These are phyloP conservation scores for Hypoxylon intermedium DNA, from an alignment of 495 filamentous ascomycete species.

Conservation along the genomic window DNA sequence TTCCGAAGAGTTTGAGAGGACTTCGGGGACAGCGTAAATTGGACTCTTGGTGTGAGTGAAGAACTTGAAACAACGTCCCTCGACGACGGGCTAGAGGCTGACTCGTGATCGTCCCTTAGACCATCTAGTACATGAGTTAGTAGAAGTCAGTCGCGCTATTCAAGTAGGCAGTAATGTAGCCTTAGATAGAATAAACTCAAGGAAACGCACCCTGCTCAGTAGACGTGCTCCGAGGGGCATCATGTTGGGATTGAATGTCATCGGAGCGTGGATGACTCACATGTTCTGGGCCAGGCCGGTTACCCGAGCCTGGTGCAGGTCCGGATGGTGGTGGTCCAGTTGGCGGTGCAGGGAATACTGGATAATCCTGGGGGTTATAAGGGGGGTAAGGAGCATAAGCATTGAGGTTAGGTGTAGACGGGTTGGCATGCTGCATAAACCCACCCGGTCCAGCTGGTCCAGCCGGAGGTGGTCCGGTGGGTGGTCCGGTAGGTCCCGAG, in stretches of 20 bases:
- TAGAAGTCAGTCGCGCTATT: constrained; percentile 4
- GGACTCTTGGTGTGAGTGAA: constrained; percentile 44
- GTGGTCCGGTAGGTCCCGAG: constrained; percentile 20
- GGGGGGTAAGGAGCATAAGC: constrained; percentile 42
- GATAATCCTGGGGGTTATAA: constrained; percentile 50
- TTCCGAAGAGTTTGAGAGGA: constrained; percentile 49
- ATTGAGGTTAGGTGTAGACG: constrained; percentile 45
- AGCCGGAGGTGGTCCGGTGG: too few relatives aligned
- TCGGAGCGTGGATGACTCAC: constrained; percentile 45
- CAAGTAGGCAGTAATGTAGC: background rate
- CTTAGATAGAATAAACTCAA: constrained; percentile 32
- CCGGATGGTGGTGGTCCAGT: constrained; percentile 43
- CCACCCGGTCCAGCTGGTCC: constrained; percentile 35
- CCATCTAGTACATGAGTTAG: constrained; percentile 44
- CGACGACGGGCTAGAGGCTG: constrained; percentile 5
- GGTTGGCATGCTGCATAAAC: constrained; percentile 53
- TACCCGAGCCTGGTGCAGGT: constrained; percentile 38
- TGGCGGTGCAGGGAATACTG: constrained; percentile 47
- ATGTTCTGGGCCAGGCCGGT: constrained; percentile 43
- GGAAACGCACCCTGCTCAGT: constrained; percentile 48
- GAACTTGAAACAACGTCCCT: background rate
- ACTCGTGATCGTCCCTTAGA: constrained; percentile 40
- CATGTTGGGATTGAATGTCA: constrained; percentile 35
- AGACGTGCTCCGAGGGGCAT: constrained; percentile 42
- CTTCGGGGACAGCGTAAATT: constrained; percentile 53